Conservation (phyloP, 495 filamentous ascomycete genomes). For the Neurospora sp. region DNA sequence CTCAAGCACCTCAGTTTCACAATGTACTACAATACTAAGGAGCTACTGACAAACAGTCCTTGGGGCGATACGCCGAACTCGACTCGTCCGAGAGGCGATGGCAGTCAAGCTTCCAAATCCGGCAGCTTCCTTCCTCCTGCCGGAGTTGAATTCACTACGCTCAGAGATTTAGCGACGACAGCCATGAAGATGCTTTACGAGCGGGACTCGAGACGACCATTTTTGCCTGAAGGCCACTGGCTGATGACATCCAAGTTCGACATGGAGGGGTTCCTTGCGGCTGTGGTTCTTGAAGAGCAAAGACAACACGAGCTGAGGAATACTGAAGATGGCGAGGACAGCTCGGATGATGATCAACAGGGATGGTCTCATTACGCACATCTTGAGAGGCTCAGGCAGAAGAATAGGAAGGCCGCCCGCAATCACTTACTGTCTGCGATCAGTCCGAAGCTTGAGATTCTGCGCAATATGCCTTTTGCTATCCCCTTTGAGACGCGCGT, state of each 20-base stretch:
- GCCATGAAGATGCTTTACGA: conserved; percentile 84
- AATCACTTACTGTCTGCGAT: conserved; percentile 62
- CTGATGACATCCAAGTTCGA: conserved; percentile 87
- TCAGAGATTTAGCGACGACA: conserved; percentile 73
- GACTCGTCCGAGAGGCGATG: background rate
- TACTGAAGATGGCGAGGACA: conserved; percentile 37
- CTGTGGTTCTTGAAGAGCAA: conserved; percentile 84
- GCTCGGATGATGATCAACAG: conserved; percentile 32
- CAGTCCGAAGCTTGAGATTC: conserved; percentile 76
- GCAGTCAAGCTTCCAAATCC: background rate
- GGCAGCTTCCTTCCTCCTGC: conserved; percentile 11
- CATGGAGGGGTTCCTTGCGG: conserved; percentile 80
- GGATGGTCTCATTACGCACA: conserved; percentile 25
- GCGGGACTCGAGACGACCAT: conserved; percentile 80
- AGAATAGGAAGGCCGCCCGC: conserved; percentile 53
- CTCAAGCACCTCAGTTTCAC: conserved; percentile 90
- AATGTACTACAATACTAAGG: conserved; percentile 71
- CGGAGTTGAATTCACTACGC: conserved; percentile 67
- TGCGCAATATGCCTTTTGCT: conserved; percentile 94
- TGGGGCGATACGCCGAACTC: background rate
- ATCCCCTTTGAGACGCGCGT: conserved; percentile 90
- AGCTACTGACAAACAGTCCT: conserved; percentile 24
- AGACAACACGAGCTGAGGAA: conserved; percentile 51
- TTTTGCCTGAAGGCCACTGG: conserved; percentile 78
- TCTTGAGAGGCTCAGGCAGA: conserved; percentile 39